These are phyloP conservation scores for Berkeleyomyces basicola DNA, from an alignment of 2,329 filamentous ascomycete species.

Conservation along the genomic window DNA sequence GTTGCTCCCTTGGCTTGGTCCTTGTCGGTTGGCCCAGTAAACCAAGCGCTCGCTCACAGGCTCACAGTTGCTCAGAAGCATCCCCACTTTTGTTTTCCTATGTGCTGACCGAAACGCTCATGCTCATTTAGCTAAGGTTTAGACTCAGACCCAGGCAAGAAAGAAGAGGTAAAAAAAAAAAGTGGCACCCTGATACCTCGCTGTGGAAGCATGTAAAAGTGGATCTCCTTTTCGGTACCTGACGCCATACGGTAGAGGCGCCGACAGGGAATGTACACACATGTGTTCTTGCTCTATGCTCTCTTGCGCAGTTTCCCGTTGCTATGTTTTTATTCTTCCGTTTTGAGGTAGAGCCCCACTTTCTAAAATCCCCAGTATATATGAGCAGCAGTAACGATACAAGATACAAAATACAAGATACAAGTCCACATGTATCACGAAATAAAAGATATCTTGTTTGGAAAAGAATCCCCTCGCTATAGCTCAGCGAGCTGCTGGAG, in stretches of 20 bases:
- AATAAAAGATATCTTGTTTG: not conserved
- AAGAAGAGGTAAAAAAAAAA: not conserved
- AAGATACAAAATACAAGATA: not conserved
- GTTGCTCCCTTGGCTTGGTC: not conserved
- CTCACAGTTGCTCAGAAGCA: not conserved
- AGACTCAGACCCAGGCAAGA: not conserved
- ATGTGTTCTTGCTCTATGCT: not conserved
- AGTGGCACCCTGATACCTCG: not conserved
- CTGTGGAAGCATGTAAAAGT: not conserved
- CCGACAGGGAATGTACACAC: not conserved
- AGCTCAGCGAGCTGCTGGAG: too few species aligned
- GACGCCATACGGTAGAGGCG: slow-evolving; percentile 3
- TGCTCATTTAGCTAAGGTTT: not conserved
- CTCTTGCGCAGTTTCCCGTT: not conserved
- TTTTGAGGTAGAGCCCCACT: not conserved
- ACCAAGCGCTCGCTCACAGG: not conserved
- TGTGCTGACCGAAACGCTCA: not conserved
- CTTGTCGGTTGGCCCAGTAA: slow-evolving; percentile 2
- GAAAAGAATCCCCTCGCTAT: too few species aligned
- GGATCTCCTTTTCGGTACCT: slow-evolving; percentile 6
- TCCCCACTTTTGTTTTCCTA: not conserved
- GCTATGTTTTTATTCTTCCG: slow-evolving; percentile 1
- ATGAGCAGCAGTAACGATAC: not conserved
- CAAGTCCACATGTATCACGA: not conserved
- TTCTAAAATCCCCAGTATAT: not conserved